Base-by-base conservation (phyloP, 495 filamentous ascomycete species). In the Penicillium angulare region DNA sequence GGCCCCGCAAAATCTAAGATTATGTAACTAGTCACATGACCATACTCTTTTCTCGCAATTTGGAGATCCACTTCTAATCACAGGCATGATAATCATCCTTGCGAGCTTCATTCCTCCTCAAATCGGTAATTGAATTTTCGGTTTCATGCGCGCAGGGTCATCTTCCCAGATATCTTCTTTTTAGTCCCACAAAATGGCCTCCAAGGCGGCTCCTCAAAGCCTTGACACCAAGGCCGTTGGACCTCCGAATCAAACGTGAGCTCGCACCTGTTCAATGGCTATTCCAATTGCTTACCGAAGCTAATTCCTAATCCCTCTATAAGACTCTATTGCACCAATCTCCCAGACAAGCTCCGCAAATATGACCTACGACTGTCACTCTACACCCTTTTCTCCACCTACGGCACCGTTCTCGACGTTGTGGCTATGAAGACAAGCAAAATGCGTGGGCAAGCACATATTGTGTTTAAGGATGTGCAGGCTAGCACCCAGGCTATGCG, bases 381-480 rank as follows among this genome's bases (percentile, higher is more conserved):
- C 7, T 97, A 97, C 71, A 89, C 87, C 57, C 82, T 97, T 13
- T 99, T 97, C 62, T 86, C 88, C 9, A 96, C 90, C 23, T 92
- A 97, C 65, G 95, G 95, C 17, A 83, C 89, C 7, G 88, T 99
- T 12, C 81, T 99, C 41, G 93, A 97, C 63, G 85, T 99, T n/a
- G 87, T 95, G 26, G 87, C 89, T 26, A 76, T 96, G 60, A 91
- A 89, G 69, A 93, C 88, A 0, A 75, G 74, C 59, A 91, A 90
- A 71, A 92, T 96, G 87, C 87, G 95, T 29, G 93, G 93, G 2
- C 93, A 97, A 67, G 95, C 93, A 43, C 92, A 97, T 63, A 76
- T 99, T 39, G 88, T 92, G 3, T 97, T 89, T 67, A 83, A 87
- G 50, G 93, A 99, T 63, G 73, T 92, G 10, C 86, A 92, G 49